These are phyloP conservation scores for Cyberlindnera misumaiensis DNA, from an alignment of 805 yeast genomes.

Conservation along the genomic window DNA sequence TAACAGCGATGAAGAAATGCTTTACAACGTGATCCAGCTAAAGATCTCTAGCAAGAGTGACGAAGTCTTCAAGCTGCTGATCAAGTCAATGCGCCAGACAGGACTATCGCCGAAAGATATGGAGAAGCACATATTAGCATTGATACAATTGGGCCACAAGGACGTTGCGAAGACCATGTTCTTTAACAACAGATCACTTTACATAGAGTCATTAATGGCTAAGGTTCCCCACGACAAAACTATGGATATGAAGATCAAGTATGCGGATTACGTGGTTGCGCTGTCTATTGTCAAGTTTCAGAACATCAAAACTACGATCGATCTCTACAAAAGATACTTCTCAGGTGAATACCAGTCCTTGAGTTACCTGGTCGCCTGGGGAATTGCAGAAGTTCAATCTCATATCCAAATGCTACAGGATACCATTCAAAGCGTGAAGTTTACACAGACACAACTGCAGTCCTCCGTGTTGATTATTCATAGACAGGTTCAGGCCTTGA, in stretches of 20 bases:
- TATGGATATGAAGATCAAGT: conserved; percentile 41
- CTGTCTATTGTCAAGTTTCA: conserved; percentile 58
- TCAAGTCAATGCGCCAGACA: conserved; percentile 27
- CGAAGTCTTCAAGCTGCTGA: conserved; percentile 26
- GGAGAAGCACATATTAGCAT: conserved; percentile 21
- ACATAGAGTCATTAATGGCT: conserved; percentile 40
- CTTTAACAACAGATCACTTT: conserved; percentile 39
- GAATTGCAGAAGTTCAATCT: conserved; percentile 3
- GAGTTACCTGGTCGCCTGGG: conserved; percentile 47
- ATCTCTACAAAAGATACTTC: conserved; percentile 47
- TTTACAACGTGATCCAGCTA: conserved; percentile 27
- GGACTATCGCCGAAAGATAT: conserved; percentile 23
- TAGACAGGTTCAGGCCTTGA: conserved; percentile 56
- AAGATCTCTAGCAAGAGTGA: conserved; percentile 28
- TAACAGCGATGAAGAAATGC: conserved; percentile 23
- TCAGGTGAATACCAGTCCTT: conserved; percentile 34
- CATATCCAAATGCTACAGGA: conserved; percentile 62
- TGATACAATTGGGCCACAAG: conserved; percentile 35
- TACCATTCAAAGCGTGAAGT: conserved; percentile 60
- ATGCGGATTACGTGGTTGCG: conserved; percentile 49
- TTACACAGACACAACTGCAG: conserved; percentile 43
- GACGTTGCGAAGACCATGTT: conserved; percentile 44
- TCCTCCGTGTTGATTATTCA: conserved; percentile 48
- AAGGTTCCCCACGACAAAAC: conserved; percentile 36
- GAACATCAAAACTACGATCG: conserved; percentile 49